A percentile compares a stretch with the other conserved stretches of the same genome.
These are phyloP conservation scores for Angomonas ambiguus DNA, from an alignment of 208 protist genomes.

Conservation along the genomic window DNA sequence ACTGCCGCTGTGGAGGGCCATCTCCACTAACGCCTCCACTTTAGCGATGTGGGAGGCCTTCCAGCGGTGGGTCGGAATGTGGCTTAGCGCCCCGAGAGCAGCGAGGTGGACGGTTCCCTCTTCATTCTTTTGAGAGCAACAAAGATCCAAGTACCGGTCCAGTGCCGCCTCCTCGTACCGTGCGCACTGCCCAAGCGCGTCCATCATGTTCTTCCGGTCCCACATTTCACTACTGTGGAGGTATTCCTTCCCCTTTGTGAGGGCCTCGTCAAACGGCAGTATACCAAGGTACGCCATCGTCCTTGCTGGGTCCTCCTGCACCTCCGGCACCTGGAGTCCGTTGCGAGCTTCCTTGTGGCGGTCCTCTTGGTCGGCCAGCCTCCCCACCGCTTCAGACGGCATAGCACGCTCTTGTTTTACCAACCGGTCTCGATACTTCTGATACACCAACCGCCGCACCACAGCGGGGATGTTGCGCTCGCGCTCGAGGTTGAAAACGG, in stretches of 20 bases:
- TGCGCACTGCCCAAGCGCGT: background rate
- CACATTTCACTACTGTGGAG: background rate
- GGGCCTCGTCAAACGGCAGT: background rate
- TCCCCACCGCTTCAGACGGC: background rate
- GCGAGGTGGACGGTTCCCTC: background rate
- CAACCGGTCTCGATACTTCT: background rate
- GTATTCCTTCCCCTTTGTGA: background rate
- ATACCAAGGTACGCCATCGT: background rate
- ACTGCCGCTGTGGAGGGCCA: background rate
- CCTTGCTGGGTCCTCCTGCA: background rate
- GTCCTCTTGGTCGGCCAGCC: background rate
- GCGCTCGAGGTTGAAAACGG: background rate
- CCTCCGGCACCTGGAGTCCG: background rate
- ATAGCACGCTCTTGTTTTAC: background rate
- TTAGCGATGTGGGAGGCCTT: background rate
- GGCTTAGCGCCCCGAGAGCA: background rate
- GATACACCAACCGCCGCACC: background rate
- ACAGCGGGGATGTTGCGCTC: background rate
- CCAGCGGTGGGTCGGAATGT: background rate
- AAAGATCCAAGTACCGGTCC: background rate
- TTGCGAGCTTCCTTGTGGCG: background rate
- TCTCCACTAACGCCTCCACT: background rate
- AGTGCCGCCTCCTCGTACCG: background rate
- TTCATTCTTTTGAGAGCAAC: background rate
- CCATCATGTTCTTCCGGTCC: background rate